Evolutionary conservation across 257 asterid genomes (phyloP).

Genomic region (Oldenlandia corymbosa): DNA sequence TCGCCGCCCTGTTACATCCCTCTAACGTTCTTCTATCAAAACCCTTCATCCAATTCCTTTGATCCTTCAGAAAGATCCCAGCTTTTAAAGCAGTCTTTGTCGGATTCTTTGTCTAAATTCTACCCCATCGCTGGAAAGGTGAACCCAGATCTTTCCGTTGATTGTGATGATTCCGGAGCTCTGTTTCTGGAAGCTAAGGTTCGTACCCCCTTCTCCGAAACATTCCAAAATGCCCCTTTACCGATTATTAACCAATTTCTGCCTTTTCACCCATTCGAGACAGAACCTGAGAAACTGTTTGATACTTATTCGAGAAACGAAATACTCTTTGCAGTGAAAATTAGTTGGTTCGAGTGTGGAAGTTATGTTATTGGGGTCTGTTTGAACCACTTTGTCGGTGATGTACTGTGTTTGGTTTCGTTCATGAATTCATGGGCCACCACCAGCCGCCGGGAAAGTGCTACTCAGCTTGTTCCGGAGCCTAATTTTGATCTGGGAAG

Average conservation of each 20-base stretch:
- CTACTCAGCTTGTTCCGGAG: not conserved
- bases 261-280: conserved; percentile 5
- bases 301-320: not conserved
- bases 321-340: conserved; percentile 13
- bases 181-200: conserved; percentile 14
- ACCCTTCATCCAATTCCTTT: not conserved
- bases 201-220: not conserved
- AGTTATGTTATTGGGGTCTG: conserved; percentile 29
- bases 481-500: conserved; percentile 13
- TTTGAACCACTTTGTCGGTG: conserved; percentile 28
- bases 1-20: conserved; percentile 8
- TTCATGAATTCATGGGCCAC: conserved; percentile 28
- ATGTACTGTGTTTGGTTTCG: conserved; percentile 10
- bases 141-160: conserved; percentile 3
- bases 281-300: not conserved
- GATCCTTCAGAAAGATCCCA: not conserved
- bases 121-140: conserved; percentile 19
- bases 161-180: conserved; percentile 15
- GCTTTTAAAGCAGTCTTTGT: conserved; percentile 15
- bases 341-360: conserved; percentile 32
- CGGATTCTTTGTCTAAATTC: conserved; percentile 6
- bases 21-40: conserved; percentile 16
- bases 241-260: not conserved
- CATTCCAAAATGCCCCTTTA: not conserved
- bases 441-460: not conserved